Evolutionary conservation across 1,139 yeast species (phyloP).

Genomic region (Diutina ranongensis): DNA sequence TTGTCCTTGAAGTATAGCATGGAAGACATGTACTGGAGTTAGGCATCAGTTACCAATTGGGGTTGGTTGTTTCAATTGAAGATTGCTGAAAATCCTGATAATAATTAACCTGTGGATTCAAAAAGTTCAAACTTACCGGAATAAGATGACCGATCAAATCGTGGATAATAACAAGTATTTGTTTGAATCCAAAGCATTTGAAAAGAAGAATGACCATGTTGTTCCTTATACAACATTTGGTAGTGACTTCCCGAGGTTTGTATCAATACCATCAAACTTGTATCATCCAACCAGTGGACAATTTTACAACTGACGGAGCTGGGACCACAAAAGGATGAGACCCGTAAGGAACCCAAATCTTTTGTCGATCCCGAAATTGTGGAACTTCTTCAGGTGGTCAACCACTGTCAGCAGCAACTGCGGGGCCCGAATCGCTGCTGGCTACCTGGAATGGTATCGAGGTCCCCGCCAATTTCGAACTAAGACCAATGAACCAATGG

Average conservation of each 20-base stretch:
- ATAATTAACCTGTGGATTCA: conserved; percentile 27
- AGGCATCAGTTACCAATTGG: conserved; percentile 66
- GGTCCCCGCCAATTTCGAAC: conserved; percentile 22
- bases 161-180: conserved; percentile 39
- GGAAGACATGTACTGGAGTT: conserved; percentile 70
- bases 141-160: conserved; percentile 33
- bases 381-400: neutral
- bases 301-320: neutral
- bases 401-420: neutral
- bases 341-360: neutral
- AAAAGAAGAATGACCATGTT: conserved; percentile 38
- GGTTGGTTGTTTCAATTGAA: conserved; percentile 58
- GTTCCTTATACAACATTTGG: too few relatives aligned
- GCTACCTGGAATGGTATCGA: conserved; percentile 1
- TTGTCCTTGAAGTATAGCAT: conserved; percentile 9
- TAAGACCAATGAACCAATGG: conserved; percentile 31
- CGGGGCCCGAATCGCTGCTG: neutral
- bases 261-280: too few relatives aligned
- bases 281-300: too few relatives aligned
- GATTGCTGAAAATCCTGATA: conserved; percentile 45
- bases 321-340: neutral
- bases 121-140: conserved; percentile 38
- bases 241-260: too few relatives aligned
- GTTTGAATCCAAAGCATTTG: conserved; percentile 26
- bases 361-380: conserved; percentile 1